Base-by-base conservation (phyloP, 2,329 filamentous ascomycete genomes). In the Eutypa lata region DNA sequence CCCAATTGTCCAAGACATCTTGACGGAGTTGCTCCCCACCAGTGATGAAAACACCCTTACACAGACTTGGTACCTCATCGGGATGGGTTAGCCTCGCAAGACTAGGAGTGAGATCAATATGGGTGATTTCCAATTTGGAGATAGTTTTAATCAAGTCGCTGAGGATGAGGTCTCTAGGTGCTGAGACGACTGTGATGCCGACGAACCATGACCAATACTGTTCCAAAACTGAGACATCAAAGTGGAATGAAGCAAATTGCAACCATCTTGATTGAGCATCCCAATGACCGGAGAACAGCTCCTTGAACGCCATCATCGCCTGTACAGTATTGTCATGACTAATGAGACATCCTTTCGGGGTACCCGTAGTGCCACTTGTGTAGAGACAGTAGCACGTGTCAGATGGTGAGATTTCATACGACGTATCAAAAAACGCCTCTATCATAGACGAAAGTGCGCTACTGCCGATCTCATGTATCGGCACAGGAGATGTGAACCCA, bases 171-270 rank as follows among this genome's bases (percentile, higher is more conserved):
- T 97, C 91, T 58, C 90, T 82, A 1, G 90, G 89, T 7, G 90
- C 91, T 2, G 89, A 86, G 2, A 93, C 88, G 1, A 97, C 81
- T 3, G 88, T 87, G 24, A 97, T 91, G 1, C 91, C 91, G 1
- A 94, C 89, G 26, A 88, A 91, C 92, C 92, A 97, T 53, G 87
- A 94, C 91, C 91, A 97, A 68, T 93, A 97, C 64, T 96, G 92
- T 65, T 97, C 92, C 0, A 97, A 78, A 0, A 97, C 89, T 1
- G 90, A 94, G 3, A 97, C 92, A 62, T 97, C 93, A 56, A 97
- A 97, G 68, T 96, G 93, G 52, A 96, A 90, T 0, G 91, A 92
- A 1, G 93, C 93, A 65, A 97, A 97, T 65, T 97, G 93, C 1
- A 97, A 76, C 87, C 91, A 97, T 53, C 88, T 83, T 0, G 91